Conservation (phyloP, 768 basidiomycete genomes). For the Tylopilus plumbeoviolaceoides region DNA sequence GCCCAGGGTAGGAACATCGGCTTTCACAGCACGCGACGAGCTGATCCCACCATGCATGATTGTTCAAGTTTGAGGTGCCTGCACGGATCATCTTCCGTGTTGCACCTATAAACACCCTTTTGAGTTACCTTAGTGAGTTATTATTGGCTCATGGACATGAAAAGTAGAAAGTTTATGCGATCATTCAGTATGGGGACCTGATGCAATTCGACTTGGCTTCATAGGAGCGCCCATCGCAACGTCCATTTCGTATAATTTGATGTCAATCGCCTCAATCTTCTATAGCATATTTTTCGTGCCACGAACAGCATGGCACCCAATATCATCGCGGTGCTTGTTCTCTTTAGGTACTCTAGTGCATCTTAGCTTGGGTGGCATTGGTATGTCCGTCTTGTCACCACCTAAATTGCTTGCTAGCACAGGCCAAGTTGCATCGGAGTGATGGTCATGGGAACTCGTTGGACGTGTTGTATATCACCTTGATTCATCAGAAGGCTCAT, state of each 20-base stretch:
- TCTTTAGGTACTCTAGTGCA: constrained; percentile 64
- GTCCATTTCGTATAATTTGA: constrained; percentile 82
- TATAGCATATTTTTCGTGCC: constrained; percentile 65
- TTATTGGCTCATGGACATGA: background rate
- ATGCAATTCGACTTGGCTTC: constrained; percentile 75
- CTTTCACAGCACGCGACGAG: constrained; percentile 14
- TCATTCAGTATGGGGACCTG: constrained; percentile 85
- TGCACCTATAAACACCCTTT: constrained; percentile 77
- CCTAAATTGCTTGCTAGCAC: background rate
- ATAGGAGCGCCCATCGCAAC: constrained; percentile 91
- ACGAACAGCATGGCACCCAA: constrained; percentile 80
- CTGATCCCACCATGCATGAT: constrained; percentile 37
- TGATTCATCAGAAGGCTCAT: background rate
- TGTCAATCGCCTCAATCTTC: constrained; percentile 53
- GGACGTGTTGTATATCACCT: constrained; percentile 33
- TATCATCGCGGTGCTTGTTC: constrained; percentile 60
- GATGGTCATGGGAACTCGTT: constrained; percentile 96
- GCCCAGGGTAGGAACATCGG: constrained; percentile 63
- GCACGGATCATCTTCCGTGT: constrained; percentile 78
- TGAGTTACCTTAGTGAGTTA: constrained; percentile 78
- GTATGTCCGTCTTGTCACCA: constrained; percentile 28
- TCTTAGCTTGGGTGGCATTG: constrained; percentile 79
- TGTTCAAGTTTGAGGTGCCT: constrained; percentile 82
- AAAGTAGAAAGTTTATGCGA: constrained; percentile 29
- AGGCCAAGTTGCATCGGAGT: constrained; percentile 83